Conservation (phyloP, 441 rosid genomes). For the Biscutella laevigata region DNA sequence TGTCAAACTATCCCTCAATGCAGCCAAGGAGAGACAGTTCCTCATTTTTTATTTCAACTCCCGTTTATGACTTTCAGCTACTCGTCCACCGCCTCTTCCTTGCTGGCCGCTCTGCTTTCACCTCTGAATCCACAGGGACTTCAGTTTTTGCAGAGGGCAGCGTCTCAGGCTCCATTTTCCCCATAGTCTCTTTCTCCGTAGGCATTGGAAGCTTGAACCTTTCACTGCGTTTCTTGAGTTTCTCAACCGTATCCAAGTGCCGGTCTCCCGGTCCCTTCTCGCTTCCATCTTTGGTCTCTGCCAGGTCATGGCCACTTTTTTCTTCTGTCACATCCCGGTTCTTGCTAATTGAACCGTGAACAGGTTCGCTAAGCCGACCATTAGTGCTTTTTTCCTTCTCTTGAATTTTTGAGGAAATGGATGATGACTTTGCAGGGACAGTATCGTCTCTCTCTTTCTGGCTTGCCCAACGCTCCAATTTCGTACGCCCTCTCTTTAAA, state of each 20-base stretch:
- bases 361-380: slow-evolving; percentile 35
- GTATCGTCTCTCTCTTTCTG: slow-evolving; percentile 75
- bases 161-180: slow-evolving; percentile 58
- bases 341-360: slow-evolving; percentile 33
- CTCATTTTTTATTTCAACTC: slow-evolving; percentile 10
- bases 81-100: slow-evolving; percentile 86
- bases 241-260: slow-evolving; percentile 90
- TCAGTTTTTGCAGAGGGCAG: slow-evolving; percentile 49
- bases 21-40: slow-evolving; percentile 17
- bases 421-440: slow-evolving; percentile 46
- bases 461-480: slow-evolving; percentile 96
- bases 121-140: slow-evolving; percentile 47
- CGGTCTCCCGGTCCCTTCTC: slow-evolving; percentile 52
- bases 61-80: slow-evolving; percentile 32
- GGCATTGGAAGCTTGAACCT: slow-evolving; percentile 96
- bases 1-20: slow-evolving; percentile 10
- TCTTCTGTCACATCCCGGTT: slow-evolving; percentile 39
- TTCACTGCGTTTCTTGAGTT: slow-evolving; percentile 95
- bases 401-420: slow-evolving; percentile 50
- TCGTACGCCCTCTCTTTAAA: slow-evolving; percentile 75
- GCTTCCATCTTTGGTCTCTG: slow-evolving; percentile 49
- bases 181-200: slow-evolving; percentile 56
- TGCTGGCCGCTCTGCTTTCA: slow-evolving; percentile 90
- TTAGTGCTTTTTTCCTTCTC: slow-evolving; percentile 46
- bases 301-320: slow-evolving; percentile 33